A percentile compares a stretch with the other conserved stretches of the same genome.
phyloP scores from a whole-genome alignment of 1,139 yeast genomes.

The Candida sojae region DNA sequence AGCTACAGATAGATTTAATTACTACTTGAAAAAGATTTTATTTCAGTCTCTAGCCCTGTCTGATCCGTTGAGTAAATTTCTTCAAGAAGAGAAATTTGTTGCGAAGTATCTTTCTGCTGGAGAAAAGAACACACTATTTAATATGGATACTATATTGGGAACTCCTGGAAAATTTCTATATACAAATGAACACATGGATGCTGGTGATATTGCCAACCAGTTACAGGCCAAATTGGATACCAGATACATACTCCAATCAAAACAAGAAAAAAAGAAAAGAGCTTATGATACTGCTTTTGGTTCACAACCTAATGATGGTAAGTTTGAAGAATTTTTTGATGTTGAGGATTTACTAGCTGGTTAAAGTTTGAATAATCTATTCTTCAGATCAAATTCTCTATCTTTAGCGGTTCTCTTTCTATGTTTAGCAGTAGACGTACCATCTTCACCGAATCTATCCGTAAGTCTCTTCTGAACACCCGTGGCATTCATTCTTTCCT shows the following conservation, averaged over 20 bases:
- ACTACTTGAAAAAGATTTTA: slow-evolving; percentile 26
- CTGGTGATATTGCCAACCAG: slow-evolving; percentile 2
- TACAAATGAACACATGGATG: slow-evolving; percentile 3
- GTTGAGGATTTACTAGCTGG: slow-evolving; percentile 27
- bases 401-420: slow-evolving; percentile 50
- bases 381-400: slow-evolving; percentile 42
- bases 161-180: slow-evolving; percentile 16
- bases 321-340: slow-evolving; percentile 34
- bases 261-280: slow-evolving; percentile 15
- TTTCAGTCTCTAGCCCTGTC: slow-evolving; percentile 25
- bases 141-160: slow-evolving; percentile 29
- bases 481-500: slow-evolving; percentile 29
- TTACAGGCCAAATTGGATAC: slow-evolving; percentile 8
- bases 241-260: slow-evolving; percentile 14
- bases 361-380: slow-evolving; percentile 38
- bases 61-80: slow-evolving; percentile 21
- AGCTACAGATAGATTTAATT: slow-evolving; percentile 28
- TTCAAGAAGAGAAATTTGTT: slow-evolving; percentile 28
- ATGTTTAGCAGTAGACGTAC: slow-evolving; percentile 34
- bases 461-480: slow-evolving; percentile 30
- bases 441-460: slow-evolving; percentile 45
- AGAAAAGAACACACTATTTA: slow-evolving; percentile 29
- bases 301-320: slow-evolving; percentile 24
- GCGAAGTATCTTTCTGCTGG: slow-evolving; percentile 25
- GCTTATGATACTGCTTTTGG: slow-evolving; percentile 12